Evolutionary conservation across 495 filamentous ascomycete genomes (phyloP).

Genomic region (Thermothielavioides terrestris): DNA sequence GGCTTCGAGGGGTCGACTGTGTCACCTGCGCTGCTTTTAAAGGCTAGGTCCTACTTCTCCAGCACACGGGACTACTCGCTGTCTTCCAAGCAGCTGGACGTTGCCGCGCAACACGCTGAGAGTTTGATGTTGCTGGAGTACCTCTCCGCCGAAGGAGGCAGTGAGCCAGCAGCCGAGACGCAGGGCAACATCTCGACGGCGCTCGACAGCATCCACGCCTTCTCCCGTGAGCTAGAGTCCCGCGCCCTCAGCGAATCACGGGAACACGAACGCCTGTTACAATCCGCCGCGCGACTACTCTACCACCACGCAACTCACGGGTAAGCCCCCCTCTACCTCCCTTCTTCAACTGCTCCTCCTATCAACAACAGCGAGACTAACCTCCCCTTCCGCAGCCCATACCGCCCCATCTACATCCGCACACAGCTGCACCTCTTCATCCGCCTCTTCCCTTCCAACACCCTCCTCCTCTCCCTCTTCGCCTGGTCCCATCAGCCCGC

Average conservation of each 20-base stretch:
- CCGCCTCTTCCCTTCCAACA: conserved; percentile 62
- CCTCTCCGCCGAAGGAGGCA: conserved; percentile 33
- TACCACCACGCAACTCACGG: conserved; percentile 53
- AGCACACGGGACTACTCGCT: conserved; percentile 49
- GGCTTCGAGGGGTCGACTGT: conserved; percentile 6
- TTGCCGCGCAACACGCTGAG: conserved; percentile 49
- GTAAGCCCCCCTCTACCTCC: conserved; percentile 17
- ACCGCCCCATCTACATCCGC: conserved; percentile 57
- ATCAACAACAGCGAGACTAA: neutral
- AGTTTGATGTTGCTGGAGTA: conserved; percentile 57
- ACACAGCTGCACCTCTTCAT: conserved; percentile 51
- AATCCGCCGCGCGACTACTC: conserved; percentile 59
- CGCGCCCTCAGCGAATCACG: conserved; percentile 38
- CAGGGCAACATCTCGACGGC: conserved; percentile 46
- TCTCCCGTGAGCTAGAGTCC: conserved; percentile 39
- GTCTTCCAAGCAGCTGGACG: conserved; percentile 33
- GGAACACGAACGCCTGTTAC: conserved; percentile 54
- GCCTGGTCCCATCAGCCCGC: conserved; percentile 56
- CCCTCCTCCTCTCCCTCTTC: conserved; percentile 63
- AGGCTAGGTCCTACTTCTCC: conserved; percentile 48
- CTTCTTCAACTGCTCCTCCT: neutral
- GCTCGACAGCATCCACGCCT: conserved; percentile 29
- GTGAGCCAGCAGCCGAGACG: conserved; percentile 26
- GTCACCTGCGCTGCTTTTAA: conserved; percentile 42
- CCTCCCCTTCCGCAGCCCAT: conserved; percentile 32